A percentile compares a stretch with the other conserved stretches of the same genome.
phyloP scores from a whole-genome alignment of 2,329 filamentous ascomycete genomes.

The Dothideomycetes sp. region DNA sequence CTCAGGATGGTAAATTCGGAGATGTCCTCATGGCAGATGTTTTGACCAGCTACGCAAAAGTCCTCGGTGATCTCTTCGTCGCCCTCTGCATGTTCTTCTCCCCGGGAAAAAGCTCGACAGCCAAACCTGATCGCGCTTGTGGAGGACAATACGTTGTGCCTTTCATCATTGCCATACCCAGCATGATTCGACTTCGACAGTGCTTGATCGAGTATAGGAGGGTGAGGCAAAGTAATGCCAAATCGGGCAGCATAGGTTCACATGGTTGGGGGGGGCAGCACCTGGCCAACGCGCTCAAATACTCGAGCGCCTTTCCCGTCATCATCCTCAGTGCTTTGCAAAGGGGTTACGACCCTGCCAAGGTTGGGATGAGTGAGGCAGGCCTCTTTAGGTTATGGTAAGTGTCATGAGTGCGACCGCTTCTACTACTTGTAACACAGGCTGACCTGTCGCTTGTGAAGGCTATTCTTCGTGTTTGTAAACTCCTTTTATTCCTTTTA shows the following conservation, averaged over 20 bases:
- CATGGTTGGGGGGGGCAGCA: slow-evolving; percentile 74
- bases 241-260: slow-evolving; percentile 24
- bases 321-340: slow-evolving; percentile 70
- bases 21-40: slow-evolving; percentile 91
- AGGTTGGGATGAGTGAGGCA: slow-evolving; percentile 43
- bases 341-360: slow-evolving; percentile 46
- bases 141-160: slow-evolving; percentile 73
- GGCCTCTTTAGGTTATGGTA: slow-evolving; percentile 46
- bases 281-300: slow-evolving; percentile 88
- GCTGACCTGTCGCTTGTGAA: slow-evolving; percentile 27
- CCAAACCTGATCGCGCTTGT: slow-evolving; percentile 68
- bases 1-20: slow-evolving; percentile 84
- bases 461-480: slow-evolving; percentile 62
- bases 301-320: slow-evolving; percentile 87
- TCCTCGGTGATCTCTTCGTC: slow-evolving; percentile 81
- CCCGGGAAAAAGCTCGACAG: slow-evolving; percentile 60
- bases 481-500: slow-evolving; percentile 96
- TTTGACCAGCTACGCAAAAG: slow-evolving; percentile 86
- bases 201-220: slow-evolving; percentile 81
- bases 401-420: slow-evolving; percentile 10
- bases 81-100: slow-evolving; percentile 84
- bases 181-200: slow-evolving; percentile 77
- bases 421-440: background rate
- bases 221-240: slow-evolving; percentile 49
- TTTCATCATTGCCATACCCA: slow-evolving; percentile 72